Evolutionary conservation across 2,329 filamentous ascomycete species (phyloP).

Genomic region (Purpureocillium lavendulum): DNA sequence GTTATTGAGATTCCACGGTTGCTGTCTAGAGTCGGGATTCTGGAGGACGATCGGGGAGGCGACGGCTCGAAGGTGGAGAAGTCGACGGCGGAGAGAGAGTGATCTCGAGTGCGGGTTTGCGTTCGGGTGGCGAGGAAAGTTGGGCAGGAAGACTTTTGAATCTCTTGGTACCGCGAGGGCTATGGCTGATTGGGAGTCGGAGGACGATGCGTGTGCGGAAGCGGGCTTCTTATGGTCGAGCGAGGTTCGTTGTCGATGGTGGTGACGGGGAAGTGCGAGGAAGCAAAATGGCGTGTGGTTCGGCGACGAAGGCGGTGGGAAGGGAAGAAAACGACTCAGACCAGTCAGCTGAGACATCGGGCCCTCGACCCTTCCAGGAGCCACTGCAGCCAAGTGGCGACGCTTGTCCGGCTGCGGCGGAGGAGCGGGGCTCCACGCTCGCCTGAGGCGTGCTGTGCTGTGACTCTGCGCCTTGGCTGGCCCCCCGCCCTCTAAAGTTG

Average conservation of each 20-base stretch:
- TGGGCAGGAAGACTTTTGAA: too few species aligned
- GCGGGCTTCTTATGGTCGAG: too few species aligned
- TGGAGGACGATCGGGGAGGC: neutral
- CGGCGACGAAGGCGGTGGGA: conserved; percentile 1
- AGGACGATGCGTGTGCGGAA: too few species aligned
- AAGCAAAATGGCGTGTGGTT: neutral
- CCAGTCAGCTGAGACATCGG: conserved; percentile 2
- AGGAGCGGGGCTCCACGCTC: neutral
- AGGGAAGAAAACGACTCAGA: conserved; percentile 1
- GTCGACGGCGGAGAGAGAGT: neutral
- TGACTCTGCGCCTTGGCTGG: too few species aligned
- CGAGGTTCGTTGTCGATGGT: too few species aligned
- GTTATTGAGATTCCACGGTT: conserved; percentile 16
- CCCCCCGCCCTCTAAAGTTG: too few species aligned
- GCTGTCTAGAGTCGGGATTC: conserved; percentile 11
- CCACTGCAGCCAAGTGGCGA: neutral
- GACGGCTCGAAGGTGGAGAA: neutral
- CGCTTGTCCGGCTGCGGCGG: neutral
- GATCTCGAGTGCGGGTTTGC: too few species aligned
- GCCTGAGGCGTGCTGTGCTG: too few species aligned
- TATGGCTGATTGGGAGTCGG: too few species aligned
- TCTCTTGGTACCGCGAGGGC: too few species aligned
- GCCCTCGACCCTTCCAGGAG: neutral
- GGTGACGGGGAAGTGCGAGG: too few species aligned
- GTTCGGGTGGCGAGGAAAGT: too few species aligned